Evolutionary conservation across 2,329 filamentous ascomycete species (phyloP).

Genomic region (Ophiosphaerella herpotricha): DNA sequence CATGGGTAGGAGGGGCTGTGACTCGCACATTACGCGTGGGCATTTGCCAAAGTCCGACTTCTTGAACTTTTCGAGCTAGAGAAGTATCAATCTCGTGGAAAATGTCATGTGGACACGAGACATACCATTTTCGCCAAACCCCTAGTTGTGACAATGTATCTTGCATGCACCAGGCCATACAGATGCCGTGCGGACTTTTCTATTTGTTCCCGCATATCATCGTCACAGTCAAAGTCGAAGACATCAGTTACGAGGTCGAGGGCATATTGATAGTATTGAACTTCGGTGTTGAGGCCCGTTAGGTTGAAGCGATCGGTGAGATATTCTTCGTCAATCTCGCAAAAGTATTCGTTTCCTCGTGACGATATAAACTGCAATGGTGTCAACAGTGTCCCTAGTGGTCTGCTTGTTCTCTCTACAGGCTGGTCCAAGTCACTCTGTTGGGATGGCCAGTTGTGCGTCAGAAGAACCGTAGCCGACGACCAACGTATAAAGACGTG

Average conservation of each 20-base stretch:
- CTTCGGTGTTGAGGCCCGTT: conserved; percentile 94
- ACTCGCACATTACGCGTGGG: conserved; percentile 91
- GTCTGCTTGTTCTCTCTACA: not conserved
- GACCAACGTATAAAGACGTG: not conserved
- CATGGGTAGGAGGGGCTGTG: conserved; percentile 91
- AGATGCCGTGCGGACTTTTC: conserved; percentile 96
- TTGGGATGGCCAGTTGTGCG: not conserved
- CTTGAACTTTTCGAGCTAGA: conserved; percentile 97
- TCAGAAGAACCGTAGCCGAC: conserved; percentile 3
- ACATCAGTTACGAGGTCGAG: conserved; percentile 97
- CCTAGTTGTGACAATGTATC: conserved; percentile 94
- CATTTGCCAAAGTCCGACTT: conserved; percentile 98
- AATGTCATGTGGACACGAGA: not conserved
- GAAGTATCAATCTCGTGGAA: not conserved
- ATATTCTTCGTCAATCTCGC: conserved; percentile 99
- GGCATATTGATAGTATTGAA: conserved; percentile 98
- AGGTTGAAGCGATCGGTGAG: conserved; percentile 97
- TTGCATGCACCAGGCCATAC: conserved; percentile 92
- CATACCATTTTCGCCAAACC: conserved; percentile 93
- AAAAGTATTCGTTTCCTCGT: conserved; percentile 98
- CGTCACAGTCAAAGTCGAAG: conserved; percentile 97
- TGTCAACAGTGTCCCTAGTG: conserved; percentile 16
- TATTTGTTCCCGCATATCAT: conserved; percentile 97
- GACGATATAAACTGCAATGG: conserved; percentile 86
- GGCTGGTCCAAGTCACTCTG: not conserved